These are phyloP conservation scores for Lentinula novae-zelandiae DNA, from an alignment of 1,284 basidiomycete species.

Conservation along the genomic window DNA sequence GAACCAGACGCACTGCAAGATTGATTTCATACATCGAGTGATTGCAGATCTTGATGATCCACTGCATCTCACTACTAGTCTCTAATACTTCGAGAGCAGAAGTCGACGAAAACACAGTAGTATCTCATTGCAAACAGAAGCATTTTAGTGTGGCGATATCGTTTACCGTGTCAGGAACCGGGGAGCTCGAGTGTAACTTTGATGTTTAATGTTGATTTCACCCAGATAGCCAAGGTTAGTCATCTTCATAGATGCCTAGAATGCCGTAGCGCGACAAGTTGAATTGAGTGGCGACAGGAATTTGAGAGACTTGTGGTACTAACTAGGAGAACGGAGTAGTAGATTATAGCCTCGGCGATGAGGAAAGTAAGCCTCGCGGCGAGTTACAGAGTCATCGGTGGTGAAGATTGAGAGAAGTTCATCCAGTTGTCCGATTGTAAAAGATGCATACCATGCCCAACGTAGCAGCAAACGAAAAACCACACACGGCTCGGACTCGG, in stretches of 20 bases:
- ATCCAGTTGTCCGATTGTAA: background rate
- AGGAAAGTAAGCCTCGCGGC: background rate
- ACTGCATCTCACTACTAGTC: background rate
- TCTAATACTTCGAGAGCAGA: background rate
- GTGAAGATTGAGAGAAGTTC: background rate
- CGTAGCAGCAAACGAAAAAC: background rate
- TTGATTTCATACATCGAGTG: background rate
- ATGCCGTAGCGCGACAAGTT: conserved; percentile 3
- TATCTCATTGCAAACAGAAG: background rate
- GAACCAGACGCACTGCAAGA: too few relatives aligned
- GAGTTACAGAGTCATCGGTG: conserved; percentile 5
- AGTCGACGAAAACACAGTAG: background rate
- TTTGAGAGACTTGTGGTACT: background rate
- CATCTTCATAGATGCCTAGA: background rate
- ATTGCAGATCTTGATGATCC: conserved; percentile 5
- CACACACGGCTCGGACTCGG: background rate
- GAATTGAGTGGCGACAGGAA: background rate
- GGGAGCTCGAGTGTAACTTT: background rate
- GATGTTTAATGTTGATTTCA: background rate
- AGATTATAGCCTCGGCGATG: background rate
- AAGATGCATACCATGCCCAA: background rate
- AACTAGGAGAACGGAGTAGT: background rate
- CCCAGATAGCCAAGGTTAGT: background rate
- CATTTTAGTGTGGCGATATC: background rate
- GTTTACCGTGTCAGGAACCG: background rate